phyloP scores from a whole-genome alignment of 108 stramenopile species.

The Nannochloropsis salina region DNA sequence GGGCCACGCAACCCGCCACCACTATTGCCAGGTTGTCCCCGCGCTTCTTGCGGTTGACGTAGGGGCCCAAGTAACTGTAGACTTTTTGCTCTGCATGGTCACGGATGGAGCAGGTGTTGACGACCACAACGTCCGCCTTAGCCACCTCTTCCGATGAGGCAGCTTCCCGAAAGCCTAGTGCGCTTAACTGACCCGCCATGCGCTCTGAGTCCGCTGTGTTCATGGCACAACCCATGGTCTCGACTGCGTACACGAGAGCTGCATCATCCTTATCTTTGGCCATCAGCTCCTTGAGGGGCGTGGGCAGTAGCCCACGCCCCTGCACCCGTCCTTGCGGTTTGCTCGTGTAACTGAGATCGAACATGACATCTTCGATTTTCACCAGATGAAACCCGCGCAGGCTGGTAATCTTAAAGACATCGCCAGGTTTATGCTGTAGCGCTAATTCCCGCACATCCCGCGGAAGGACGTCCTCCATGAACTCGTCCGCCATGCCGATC shows the following conservation, averaged over 20 bases:
- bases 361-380: conserved; percentile 32
- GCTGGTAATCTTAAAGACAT: conserved; percentile 33
- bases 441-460: conserved; percentile 27
- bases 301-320: neutral
- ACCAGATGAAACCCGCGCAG: conserved; percentile 45
- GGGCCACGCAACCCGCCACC: conserved; percentile 92
- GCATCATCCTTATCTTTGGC: neutral
- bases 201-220: conserved; percentile 92
- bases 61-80: conserved; percentile 55
- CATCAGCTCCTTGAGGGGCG: neutral
- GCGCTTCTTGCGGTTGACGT: conserved; percentile 56
- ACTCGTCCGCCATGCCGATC: conserved; percentile 22
- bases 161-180: conserved; percentile 56
- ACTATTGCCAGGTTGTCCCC: conserved; percentile 81
- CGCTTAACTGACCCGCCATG: conserved; percentile 82
- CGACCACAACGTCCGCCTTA: conserved; percentile 73
- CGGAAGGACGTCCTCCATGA: conserved; percentile 40
- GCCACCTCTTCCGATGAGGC: neutral
- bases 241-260: conserved; percentile 46
- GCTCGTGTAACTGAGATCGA: neutral
- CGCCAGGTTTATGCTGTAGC: conserved; percentile 49
- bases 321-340: conserved; percentile 7
- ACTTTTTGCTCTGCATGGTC: conserved; percentile 96
- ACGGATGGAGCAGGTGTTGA: conserved; percentile 92
- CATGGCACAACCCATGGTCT: conserved; percentile 96